Conservation (phyloP, 2,329 filamentous ascomycete genomes). For the Phoma herbarum region DNA sequence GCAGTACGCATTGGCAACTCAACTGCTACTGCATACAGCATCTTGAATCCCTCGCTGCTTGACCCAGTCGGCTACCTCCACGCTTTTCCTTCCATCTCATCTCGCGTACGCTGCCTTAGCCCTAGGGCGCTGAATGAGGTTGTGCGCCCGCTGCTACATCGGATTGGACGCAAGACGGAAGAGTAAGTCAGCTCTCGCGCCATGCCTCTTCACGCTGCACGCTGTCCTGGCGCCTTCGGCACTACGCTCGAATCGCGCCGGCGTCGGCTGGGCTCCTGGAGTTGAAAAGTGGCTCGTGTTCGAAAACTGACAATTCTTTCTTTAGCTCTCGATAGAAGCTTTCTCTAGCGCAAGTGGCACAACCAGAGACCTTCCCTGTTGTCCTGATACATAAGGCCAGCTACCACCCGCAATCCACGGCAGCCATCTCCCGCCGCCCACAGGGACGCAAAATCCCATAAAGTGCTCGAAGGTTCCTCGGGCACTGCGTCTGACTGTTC, state of each 20-base stretch:
- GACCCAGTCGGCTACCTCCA: not conserved
- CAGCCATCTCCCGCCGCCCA: constrained; percentile 11
- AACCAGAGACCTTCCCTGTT: constrained; percentile 17
- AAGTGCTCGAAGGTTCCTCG: constrained; percentile 4
- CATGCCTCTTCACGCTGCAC: constrained; percentile 22
- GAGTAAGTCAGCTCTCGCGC: constrained; percentile 36
- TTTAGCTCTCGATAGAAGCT: constrained; percentile 34
- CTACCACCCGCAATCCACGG: constrained; percentile 17
- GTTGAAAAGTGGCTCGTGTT: constrained; percentile 29
- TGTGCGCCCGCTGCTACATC: constrained; percentile 20
- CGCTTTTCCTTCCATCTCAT: constrained; percentile 1
- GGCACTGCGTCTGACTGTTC: constrained; percentile 19
- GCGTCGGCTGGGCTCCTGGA: constrained; percentile 28
- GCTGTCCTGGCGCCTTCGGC: constrained; percentile 22
- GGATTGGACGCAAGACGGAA: constrained; percentile 27
- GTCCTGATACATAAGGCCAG: constrained; percentile 26
- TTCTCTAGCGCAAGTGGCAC: constrained; percentile 32
- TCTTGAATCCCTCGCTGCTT: constrained; percentile 10
- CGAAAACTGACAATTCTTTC: constrained; percentile 35
- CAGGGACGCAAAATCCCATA: constrained; percentile 3
- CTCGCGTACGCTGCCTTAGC: constrained; percentile 7
- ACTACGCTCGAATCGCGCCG: constrained; percentile 33
- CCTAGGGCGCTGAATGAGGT: constrained; percentile 11
- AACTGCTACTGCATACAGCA: constrained; percentile 1
- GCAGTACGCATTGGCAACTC: constrained; percentile 16